Evolutionary conservation across 306 rosid species (phyloP).

Genomic region (Vigna reflexopilosa): DNA sequence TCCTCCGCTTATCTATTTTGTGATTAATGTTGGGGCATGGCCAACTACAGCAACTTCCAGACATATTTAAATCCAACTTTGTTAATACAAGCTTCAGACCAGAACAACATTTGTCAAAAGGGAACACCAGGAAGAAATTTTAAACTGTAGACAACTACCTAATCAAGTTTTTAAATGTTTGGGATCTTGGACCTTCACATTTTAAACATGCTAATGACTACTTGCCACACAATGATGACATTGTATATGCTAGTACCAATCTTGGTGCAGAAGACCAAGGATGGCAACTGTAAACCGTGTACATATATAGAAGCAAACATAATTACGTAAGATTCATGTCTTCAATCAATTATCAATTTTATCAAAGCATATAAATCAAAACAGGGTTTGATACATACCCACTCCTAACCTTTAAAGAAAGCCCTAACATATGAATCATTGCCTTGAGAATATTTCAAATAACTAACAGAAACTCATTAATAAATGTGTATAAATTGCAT

Average conservation of each 20-base stretch:
- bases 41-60: conserved; percentile 23
- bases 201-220: conserved; percentile 28
- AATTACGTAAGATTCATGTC: conserved; percentile 26
- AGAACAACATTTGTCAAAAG: conserved; percentile 34
- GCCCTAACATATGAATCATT: conserved; percentile 36
- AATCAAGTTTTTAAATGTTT: conserved; percentile 31
- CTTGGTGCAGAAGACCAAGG: conserved; percentile 10
- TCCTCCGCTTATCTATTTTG: conserved; percentile 25
- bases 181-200: conserved; percentile 9
- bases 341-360: conserved; percentile 33
- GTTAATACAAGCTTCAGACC: conserved; percentile 37
- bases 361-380: conserved; percentile 36
- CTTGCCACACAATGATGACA: conserved; percentile 22
- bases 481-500: conserved; percentile 23
- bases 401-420: conserved; percentile 32
- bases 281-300: conserved; percentile 13
- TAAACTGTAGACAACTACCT: conserved; percentile 23
- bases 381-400: conserved; percentile 6
- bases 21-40: conserved; percentile 14
- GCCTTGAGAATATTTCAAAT: conserved; percentile 24
- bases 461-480: conserved; percentile 29
- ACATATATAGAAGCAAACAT: conserved; percentile 24
- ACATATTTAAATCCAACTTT: conserved; percentile 36
- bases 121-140: conserved; percentile 7
- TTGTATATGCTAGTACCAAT: conserved; percentile 23